These are phyloP conservation scores for Dactylorhiza incarnata DNA, from an alignment of 106 monocot species.

Conservation along the genomic window DNA sequence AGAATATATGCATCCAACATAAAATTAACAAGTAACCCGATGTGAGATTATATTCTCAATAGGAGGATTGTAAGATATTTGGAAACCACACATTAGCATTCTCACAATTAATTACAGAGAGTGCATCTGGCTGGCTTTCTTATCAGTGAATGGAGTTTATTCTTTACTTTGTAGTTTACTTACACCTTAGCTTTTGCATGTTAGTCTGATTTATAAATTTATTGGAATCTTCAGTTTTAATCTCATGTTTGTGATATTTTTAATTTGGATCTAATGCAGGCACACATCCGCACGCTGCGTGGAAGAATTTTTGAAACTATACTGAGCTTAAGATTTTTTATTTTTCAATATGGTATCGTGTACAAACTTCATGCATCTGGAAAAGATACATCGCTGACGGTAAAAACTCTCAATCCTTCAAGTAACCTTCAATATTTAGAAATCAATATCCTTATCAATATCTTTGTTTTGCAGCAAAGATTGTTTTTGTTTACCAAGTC, in stretches of 20 bases:
- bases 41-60: no score
- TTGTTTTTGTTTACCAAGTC: neutral
- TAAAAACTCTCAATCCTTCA: conserved; percentile 14
- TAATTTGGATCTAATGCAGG: conserved; percentile 26
- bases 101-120: neutral
- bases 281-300: conserved; percentile 67
- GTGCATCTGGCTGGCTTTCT: neutral
- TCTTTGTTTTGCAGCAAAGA: neutral
- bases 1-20: no score
- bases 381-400: conserved; percentile 54
- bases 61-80: no score
- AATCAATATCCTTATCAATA: neutral
- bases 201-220: neutral
- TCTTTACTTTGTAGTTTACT: neutral
- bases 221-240: neutral
- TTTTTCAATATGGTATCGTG: conserved; percentile 88
- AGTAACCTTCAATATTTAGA: neutral
- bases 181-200: neutral
- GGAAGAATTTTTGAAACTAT: conserved; percentile 85
- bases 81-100: neutral
- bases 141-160: neutral
- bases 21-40: no score
- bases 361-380: conserved; percentile 60
- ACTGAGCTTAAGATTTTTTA: conserved; percentile 76
- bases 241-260: neutral